Evolutionary conservation across 176 grass and related monocot genomes (phyloP).

Genomic region (Thinopyrum elongatum): DNA sequence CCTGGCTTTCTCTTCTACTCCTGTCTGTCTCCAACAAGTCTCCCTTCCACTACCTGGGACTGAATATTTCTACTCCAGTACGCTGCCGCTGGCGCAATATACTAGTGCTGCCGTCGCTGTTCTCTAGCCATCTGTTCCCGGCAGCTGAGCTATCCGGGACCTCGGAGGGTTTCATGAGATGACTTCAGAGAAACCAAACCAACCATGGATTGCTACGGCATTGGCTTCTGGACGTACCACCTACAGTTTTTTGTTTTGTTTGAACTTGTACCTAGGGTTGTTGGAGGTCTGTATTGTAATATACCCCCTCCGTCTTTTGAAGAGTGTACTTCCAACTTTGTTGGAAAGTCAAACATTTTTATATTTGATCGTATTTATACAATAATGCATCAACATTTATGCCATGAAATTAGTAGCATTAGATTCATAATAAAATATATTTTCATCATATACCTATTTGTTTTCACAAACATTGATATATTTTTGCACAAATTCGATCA

Average conservation of each 20-base stretch:
- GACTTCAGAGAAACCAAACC: background rate
- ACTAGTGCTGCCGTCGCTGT: constrained; percentile 5
- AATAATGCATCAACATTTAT: too few relatives aligned
- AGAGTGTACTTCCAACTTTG: too few relatives aligned
- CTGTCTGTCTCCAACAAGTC: constrained; percentile 27
- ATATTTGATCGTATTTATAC: too few relatives aligned
- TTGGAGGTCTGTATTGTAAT: constrained; percentile 2
- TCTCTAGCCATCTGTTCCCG: constrained; percentile 30
- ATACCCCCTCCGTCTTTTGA: too few relatives aligned
- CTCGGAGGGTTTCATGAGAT: constrained; percentile 20
- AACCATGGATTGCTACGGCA: constrained; percentile 7
- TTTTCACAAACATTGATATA: too few relatives aligned
- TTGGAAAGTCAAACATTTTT: too few relatives aligned
- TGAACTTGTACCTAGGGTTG: background rate
- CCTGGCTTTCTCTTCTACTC: constrained; percentile 47
- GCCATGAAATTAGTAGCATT: too few relatives aligned
- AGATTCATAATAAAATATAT: too few relatives aligned
- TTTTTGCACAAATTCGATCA: too few relatives aligned
- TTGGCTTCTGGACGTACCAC: constrained; percentile 24
- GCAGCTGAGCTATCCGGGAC: constrained; percentile 51
- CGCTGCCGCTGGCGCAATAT: constrained; percentile 6
- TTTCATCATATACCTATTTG: too few relatives aligned
- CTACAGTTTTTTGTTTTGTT: too few relatives aligned
- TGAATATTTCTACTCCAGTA: background rate
- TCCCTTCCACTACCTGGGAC: constrained; percentile 14